phyloP scores from a whole-genome alignment of 306 rosid genomes.

The Mucuna pruriens region DNA sequence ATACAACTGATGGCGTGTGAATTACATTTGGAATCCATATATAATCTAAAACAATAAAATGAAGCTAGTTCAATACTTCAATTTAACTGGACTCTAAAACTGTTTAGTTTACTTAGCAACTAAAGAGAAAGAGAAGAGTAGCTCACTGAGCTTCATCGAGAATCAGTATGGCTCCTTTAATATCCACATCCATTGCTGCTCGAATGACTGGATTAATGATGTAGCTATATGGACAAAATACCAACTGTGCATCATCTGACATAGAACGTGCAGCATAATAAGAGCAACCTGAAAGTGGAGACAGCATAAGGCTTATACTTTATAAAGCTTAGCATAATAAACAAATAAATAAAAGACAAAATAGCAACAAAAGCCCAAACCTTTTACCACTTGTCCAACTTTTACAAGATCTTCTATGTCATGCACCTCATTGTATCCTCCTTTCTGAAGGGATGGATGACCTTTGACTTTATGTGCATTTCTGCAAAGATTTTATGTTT shows the following conservation, averaged over 20 bases:
- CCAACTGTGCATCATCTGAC: constrained; percentile 85
- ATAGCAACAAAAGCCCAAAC: constrained; percentile 40
- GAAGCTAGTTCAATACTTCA: background rate
- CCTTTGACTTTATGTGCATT: constrained; percentile 74
- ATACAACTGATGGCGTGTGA: constrained; percentile 20
- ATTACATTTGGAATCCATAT: constrained; percentile 8
- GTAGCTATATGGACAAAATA: constrained; percentile 93
- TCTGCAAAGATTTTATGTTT: constrained; percentile 50
- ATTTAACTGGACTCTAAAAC: constrained; percentile 13
- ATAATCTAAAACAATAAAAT: background rate
- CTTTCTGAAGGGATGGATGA: constrained; percentile 87
- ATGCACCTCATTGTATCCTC: constrained; percentile 90
- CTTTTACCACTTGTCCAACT: constrained; percentile 83
- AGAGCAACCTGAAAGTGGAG: constrained; percentile 73
- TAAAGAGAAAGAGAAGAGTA: constrained; percentile 20
- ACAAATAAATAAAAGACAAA: constrained; percentile 4
- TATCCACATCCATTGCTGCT: constrained; percentile 92
- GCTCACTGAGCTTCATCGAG: constrained; percentile 96
- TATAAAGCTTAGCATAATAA: constrained; percentile 12
- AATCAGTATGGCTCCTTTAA: constrained; percentile 81
- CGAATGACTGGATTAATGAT: constrained; percentile 91
- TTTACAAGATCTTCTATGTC: constrained; percentile 94
- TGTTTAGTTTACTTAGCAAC: constrained; percentile 16
- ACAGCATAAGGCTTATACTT: constrained; percentile 12
- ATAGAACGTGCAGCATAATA: constrained; percentile 92